These are phyloP conservation scores for Kwoniella mangroviensis DNA, from an alignment of 768 basidiomycete genomes.

Conservation along the genomic window DNA sequence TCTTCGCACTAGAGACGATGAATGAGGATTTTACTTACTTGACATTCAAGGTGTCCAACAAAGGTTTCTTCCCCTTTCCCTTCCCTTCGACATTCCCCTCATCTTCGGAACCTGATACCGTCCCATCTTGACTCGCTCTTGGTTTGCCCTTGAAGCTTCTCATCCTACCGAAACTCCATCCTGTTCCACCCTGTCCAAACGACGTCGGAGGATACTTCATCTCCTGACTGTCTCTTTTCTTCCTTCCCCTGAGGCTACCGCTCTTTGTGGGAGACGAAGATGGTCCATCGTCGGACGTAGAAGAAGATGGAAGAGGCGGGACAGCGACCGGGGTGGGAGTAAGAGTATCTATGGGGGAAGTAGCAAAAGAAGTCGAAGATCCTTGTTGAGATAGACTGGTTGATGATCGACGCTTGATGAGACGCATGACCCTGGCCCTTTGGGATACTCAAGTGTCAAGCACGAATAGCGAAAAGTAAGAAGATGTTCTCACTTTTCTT, in stretches of 20 bases:
- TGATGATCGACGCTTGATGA: conserved; percentile 20
- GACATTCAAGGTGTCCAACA: not conserved
- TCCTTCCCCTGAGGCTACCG: conserved; percentile 5
- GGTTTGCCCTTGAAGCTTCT: conserved; percentile 17
- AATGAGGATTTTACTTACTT: not conserved
- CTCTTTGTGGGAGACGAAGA: not conserved
- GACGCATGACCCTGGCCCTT: conserved; percentile 2
- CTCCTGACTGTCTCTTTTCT: conserved; percentile 14
- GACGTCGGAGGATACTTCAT: conserved; percentile 25
- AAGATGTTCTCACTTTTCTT: no score
- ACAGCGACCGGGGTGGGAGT: not conserved
- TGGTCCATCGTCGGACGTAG: not conserved
- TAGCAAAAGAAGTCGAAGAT: not conserved
- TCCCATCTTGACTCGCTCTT: not conserved
- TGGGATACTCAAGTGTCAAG: not conserved
- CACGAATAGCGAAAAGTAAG: not conserved
- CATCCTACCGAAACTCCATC: conserved; percentile 26
- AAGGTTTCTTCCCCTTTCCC: conserved; percentile 9
- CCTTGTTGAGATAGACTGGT: conserved; percentile 11
- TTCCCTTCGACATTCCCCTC: not conserved
- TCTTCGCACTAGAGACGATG: not conserved
- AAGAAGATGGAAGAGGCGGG: conserved; percentile 1
- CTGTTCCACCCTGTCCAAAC: conserved; percentile 4
- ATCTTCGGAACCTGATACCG: conserved; percentile 3
- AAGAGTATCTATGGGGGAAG: not conserved